Evolutionary conservation across 805 yeast species (phyloP), one percentile per base, ranked within the genome.

Genomic region (Saccharomyces mikatae): DNA sequence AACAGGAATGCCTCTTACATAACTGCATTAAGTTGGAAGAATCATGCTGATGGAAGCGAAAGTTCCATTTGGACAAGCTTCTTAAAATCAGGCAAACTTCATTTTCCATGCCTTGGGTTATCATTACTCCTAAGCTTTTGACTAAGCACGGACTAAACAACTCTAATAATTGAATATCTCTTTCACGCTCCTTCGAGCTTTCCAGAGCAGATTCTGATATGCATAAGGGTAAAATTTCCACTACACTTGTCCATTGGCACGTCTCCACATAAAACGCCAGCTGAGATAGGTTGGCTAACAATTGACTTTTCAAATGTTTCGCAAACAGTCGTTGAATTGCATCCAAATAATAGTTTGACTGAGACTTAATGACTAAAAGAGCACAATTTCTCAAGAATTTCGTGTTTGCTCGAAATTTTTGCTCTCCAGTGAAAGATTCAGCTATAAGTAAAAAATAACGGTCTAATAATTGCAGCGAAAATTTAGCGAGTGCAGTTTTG

Each of bases 231-330:
- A 58, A 46, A 41, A 56, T 52, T 13, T 56, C 56, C 10, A 53
- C 24, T 8, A 63, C 50, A 52, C 61, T 59, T 6, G 58, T 28
- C 8, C 55, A 21, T 51, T 67, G 69, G 22, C 53, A 53, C 3
- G 69, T 63, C 32, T 63, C 62, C 5, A 49, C 53, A 55, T 59
- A 64, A 51, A 64, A 67, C 4, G 60, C 51, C 5, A 64, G 11
- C 27, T 52, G 52, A 28, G 63, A 55, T 30, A 58, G 52, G 24
- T 50, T 48, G 28, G 14, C 44, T 36, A 26, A 36, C 9, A 17
- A 56, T 14, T 29, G 47, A 5, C 30, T 10, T 6, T 13, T n/a
- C 8, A 55, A 11, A 46, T 51, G 26, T 46, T 41, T 26, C 17
- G 48, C 13, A 48, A 56, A 47, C 5, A 53, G n/a, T 14, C 49